Base-by-base conservation (phyloP, 2,329 filamentous ascomycete species). In the Penicillium sp. region DNA sequence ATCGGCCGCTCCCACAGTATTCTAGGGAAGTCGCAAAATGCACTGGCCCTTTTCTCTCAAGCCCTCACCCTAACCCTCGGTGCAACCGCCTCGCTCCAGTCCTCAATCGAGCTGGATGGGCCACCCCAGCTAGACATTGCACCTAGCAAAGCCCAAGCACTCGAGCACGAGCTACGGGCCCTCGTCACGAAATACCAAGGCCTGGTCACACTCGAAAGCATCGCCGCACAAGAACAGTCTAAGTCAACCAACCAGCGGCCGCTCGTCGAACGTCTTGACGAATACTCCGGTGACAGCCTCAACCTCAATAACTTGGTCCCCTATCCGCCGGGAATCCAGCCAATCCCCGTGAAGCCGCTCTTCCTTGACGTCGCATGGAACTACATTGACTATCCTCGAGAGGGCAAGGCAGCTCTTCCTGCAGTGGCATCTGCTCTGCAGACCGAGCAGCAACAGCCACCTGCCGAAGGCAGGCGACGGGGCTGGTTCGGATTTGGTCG, bases 311-410 rank as follows among this genome's bases (percentile, higher is more conserved):
- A 94, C 68, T 81, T 99, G 29, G 93, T 98, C 51, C 86, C 88
- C 5, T 97, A 93, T 76, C 95, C 95, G 13, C 93, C 94, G 1
- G 91, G 88, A 73, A 81, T 97, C 67, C 88, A 91, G 64, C 85
- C 90, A 1, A 88, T 98, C 45, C 93, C 95, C 0, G 90, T 97
- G 56, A 99, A 99, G 82, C 95, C 95, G 30, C 84, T 98, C 38
- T 98, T 98, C 83, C 87, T 98, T 62, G 95, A 99, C 73, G 90
- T 97, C 7, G 95, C 95, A 9, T 99, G 92, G 91, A 98, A 98
- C 75, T 98, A 97, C 75, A 93, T 99, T 65, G 88, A 92, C 53
- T 99, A 99, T 73, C 93, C 93, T 0, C 88, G 88, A 38, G 87
- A 87, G 64, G 69, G 60, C 7, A 65, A 68, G 26, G 66, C 67